Conservation (phyloP, 176 grass and related monocot genomes). For the Bromus sterilis region DNA sequence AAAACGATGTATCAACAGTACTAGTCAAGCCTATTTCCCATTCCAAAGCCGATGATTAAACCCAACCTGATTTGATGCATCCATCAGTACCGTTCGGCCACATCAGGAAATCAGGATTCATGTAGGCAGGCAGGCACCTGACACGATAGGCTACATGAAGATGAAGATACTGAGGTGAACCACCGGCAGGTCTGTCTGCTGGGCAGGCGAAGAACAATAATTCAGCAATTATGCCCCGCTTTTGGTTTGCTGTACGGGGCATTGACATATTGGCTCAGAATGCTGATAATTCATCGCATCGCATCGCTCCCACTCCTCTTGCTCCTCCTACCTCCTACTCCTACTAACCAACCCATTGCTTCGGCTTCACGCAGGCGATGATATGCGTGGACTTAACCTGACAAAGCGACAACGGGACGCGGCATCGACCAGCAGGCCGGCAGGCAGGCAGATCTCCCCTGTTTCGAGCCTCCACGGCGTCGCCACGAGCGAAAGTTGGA, state of each 20-base stretch:
- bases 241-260: slow-evolving; percentile 16
- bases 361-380: not conserved
- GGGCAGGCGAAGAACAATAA: not conserved
- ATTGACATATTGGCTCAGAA: slow-evolving; percentile 1
- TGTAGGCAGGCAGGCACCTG: not conserved
- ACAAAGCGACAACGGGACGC: not conserved
- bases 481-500: not conserved
- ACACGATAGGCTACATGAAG: not conserved
- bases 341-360: not conserved
- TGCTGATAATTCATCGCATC: not conserved
- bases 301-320: not conserved
- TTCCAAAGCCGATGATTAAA: not conserved
- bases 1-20: not conserved
- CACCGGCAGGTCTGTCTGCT: slow-evolving; percentile 13
- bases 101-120: not conserved
- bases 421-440: not conserved
- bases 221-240: slow-evolving; percentile 22
- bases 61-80: not conserved
- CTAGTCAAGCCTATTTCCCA: not conserved
- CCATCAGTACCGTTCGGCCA: not conserved
- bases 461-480: not conserved
- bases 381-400: not conserved
- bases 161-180: slow-evolving; percentile 14
- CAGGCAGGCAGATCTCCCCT: not conserved
- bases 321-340: not conserved